phyloP scores from a whole-genome alignment of 2,329 filamentous ascomycete species.

The Stachybotrys elegans region DNA sequence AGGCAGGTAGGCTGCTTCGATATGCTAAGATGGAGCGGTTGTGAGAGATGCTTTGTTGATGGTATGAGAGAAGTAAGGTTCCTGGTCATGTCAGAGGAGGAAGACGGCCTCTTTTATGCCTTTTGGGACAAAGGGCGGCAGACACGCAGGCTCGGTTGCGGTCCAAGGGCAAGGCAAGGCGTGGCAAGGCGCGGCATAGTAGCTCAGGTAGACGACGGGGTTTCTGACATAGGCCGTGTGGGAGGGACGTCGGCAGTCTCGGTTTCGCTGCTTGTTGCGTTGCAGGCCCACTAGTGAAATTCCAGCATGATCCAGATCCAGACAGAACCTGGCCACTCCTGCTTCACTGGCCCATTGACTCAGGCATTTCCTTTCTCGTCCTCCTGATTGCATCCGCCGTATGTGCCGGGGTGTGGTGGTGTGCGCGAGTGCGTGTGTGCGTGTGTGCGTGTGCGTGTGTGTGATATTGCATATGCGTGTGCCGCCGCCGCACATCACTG shows the following conservation, averaged over 20 bases:
- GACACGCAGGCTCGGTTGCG: background rate
- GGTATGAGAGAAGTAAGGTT: background rate
- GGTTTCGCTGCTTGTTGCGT: background rate
- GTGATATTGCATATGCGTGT: too few relatives aligned
- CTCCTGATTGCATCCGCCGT: background rate
- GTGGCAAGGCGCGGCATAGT: too few relatives aligned
- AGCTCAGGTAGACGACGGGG: background rate
- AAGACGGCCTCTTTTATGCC: constrained; percentile 1
- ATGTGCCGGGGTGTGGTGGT: background rate
- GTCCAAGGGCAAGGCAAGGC: too few relatives aligned
- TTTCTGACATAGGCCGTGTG: background rate
- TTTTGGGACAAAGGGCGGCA: background rate
- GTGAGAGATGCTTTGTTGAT: background rate
- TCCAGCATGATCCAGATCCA: background rate
- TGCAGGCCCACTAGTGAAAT: background rate
- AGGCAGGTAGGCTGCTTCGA: background rate
- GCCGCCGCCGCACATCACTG: too few relatives aligned
- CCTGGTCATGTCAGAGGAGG: background rate
- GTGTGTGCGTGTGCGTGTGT: background rate
- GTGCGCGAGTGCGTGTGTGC: background rate
- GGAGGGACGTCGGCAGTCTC: background rate
- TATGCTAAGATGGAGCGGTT: background rate
- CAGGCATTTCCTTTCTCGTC: background rate
- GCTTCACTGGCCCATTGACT: background rate
- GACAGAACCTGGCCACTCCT: background rate